These are phyloP conservation scores for Oryza longistaminata DNA, from an alignment of 176 grass and related monocot species.

Conservation along the genomic window DNA sequence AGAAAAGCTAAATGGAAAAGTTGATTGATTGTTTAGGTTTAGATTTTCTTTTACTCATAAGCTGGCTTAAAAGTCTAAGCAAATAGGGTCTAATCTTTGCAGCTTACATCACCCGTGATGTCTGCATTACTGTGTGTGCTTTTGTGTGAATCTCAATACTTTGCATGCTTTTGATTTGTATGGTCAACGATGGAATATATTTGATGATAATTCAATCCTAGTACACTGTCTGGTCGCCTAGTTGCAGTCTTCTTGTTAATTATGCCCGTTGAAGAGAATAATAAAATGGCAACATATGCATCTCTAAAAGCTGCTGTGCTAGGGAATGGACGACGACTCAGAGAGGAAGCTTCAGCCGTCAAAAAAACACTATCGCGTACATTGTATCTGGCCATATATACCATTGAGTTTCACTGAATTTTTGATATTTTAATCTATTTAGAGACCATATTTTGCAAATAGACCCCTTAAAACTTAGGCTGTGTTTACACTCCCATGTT, in stretches of 20 bases:
- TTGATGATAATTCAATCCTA: conserved; percentile 17
- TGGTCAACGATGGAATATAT: conserved; percentile 26
- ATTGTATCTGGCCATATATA: neutral
- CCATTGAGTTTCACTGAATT: no score
- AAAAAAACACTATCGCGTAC: neutral
- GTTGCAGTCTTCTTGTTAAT: neutral
- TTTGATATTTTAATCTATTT: neutral
- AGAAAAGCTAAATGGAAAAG: no score
- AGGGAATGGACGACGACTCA: neutral
- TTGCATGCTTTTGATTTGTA: conserved; percentile 12
- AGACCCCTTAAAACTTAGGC: no score
- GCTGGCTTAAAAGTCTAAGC: no score
- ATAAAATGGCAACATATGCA: conserved; percentile 34
- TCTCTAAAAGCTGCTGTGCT: neutral
- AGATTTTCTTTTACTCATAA: no score
- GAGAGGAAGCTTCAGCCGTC: neutral
- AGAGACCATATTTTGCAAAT: no score
- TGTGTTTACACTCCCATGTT: no score
- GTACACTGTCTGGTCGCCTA: neutral
- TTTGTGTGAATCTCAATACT: neutral
- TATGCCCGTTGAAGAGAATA: conserved; percentile 25
- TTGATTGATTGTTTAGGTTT: no score
- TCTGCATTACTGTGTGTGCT: neutral
- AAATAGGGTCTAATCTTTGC: neutral
- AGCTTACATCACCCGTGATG: neutral